A percentile compares a stretch with the other conserved stretches of the same genome.
Evolutionary conservation across 306 rosid species (phyloP).

Genomic region (Sechiopsis laciniata): DNA sequence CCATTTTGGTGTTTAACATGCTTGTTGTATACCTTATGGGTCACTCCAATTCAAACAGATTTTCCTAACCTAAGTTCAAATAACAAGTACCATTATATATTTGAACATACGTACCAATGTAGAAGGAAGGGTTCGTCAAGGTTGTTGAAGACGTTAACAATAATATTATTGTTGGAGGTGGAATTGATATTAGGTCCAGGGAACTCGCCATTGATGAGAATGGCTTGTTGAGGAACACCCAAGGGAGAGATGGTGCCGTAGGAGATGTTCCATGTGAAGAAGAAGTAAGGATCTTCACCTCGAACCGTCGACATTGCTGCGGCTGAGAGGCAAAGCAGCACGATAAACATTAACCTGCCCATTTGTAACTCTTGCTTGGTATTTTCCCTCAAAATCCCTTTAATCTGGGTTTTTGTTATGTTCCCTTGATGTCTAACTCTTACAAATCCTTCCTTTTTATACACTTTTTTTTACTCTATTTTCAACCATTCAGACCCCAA

Average conservation of each 20-base stretch:
- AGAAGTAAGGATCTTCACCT: conserved; percentile 64
- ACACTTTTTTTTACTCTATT: not conserved
- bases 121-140: conserved; percentile 80
- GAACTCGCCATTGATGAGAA: conserved; percentile 68
- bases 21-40: too few relatives aligned
- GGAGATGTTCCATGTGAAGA: conserved; percentile 63
- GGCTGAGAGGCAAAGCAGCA: conserved; percentile 35
- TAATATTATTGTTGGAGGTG: conserved; percentile 61
- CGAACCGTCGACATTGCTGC: conserved; percentile 24
- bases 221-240: conserved; percentile 74
- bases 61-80: too few relatives aligned
- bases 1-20: too few relatives aligned
- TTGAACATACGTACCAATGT: conserved; percentile 26
- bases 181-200: conserved; percentile 81
- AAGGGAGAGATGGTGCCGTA: conserved; percentile 70
- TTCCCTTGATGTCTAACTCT: not conserved
- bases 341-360: not conserved
- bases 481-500: not conserved
- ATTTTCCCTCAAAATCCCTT: too few relatives aligned
- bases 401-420: not conserved
- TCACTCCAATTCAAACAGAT: too few relatives aligned
- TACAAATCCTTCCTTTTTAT: conserved; percentile 32
- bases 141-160: conserved; percentile 56
- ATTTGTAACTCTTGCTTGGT: too few relatives aligned
- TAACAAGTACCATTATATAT: too few relatives aligned